Evolutionary conservation across 2,329 filamentous ascomycete species (phyloP).

Genomic region (Berkeleyomyces basicola): DNA sequence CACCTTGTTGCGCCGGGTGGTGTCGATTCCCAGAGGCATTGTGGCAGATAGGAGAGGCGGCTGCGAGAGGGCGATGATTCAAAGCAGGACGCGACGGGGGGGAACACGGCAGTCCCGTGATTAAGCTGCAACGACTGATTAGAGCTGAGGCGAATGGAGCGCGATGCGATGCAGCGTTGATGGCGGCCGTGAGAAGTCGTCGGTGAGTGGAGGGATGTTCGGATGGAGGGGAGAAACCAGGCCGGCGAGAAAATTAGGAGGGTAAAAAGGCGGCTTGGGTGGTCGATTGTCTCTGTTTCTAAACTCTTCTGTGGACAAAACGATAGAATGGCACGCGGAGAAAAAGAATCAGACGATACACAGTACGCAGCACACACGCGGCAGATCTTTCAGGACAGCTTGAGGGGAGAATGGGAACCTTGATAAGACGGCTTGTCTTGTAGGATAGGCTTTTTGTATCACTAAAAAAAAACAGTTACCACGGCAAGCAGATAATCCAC

Average conservation of each 20-base stretch:
- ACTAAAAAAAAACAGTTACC: neutral
- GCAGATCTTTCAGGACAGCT: neutral
- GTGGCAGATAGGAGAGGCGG: neutral
- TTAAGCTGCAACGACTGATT: neutral
- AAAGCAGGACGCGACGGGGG: neutral
- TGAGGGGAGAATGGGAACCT: neutral
- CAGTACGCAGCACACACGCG: neutral
- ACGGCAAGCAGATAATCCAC: neutral
- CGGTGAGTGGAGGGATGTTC: too few species aligned
- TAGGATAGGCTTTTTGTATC: neutral
- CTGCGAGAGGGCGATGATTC: neutral
- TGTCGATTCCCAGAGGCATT: constrained; percentile 46
- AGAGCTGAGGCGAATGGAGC: neutral
- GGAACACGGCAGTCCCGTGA: neutral
- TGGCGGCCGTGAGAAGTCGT: neutral
- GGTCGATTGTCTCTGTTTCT: neutral
- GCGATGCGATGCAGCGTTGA: neutral
- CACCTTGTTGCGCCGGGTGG: constrained; percentile 68
- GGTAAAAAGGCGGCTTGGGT: neutral
- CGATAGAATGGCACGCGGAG: neutral
- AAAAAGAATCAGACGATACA: neutral
- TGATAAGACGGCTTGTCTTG: neutral
- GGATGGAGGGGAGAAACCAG: neutral
- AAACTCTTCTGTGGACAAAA: neutral
- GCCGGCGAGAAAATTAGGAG: neutral